Evolutionary conservation across 2,329 filamentous ascomycete genomes (phyloP).

Genomic region (Fusarium cyanostomum): DNA sequence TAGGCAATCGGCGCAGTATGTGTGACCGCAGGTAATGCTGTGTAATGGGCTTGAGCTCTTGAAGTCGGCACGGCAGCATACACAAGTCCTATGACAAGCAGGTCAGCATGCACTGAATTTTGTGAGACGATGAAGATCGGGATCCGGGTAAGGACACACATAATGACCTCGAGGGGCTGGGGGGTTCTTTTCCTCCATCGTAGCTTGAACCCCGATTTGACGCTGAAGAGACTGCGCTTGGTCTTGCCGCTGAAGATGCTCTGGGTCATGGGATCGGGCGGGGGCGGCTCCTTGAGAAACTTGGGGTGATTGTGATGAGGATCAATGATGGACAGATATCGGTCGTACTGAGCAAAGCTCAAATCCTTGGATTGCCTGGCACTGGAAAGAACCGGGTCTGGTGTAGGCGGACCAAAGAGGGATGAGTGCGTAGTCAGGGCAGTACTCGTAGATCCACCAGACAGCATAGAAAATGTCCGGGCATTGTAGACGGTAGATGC

Average conservation of each 20-base stretch:
- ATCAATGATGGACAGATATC: conserved; percentile 58
- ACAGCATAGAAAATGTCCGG: conserved; percentile 57
- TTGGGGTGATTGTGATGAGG: conserved; percentile 56
- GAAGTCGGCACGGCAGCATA: conserved; percentile 66
- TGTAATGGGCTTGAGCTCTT: conserved; percentile 55
- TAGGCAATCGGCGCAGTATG: conserved; percentile 65
- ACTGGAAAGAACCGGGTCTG: conserved; percentile 39
- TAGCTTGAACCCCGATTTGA: conserved; percentile 58
- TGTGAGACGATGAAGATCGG: conserved; percentile 14
- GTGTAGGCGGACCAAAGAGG: conserved; percentile 44
- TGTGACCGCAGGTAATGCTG: conserved; percentile 66
- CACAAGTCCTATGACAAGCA: conserved; percentile 59
- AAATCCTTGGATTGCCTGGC: conserved; percentile 50
- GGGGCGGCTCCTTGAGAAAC: conserved; percentile 48
- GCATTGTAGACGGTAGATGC: conserved; percentile 54
- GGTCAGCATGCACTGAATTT: conserved; percentile 28
- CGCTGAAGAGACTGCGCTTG: conserved; percentile 55
- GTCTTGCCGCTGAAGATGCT: conserved; percentile 58
- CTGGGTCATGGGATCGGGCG: conserved; percentile 45
- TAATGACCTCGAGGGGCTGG: conserved; percentile 43
- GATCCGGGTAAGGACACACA: conserved; percentile 40
- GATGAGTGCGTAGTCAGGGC: conserved; percentile 56
- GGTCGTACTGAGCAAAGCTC: conserved; percentile 62
- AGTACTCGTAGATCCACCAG: conserved; percentile 53
- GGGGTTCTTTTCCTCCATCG: conserved; percentile 52